Percentiles rank a stretch among this genome's conserved stretches.
Conservation (phyloP, 1,284 basidiomycete species). For the Ustilago xerochloae region DNA sequence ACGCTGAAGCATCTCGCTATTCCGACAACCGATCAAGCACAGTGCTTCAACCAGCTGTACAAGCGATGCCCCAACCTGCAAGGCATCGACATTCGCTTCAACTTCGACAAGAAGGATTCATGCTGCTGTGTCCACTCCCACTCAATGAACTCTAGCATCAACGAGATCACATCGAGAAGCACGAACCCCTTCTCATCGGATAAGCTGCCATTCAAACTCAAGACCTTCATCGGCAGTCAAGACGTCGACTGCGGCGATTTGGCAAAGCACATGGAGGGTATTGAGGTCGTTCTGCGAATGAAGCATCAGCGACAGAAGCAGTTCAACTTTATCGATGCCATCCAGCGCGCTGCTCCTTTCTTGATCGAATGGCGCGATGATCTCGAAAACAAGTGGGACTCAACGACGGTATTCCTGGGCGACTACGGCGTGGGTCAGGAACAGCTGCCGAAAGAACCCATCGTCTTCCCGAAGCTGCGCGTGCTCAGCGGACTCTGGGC, state of each 20-base stretch:
- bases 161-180: too few species aligned
- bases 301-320: constrained; percentile 5
- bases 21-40: constrained; percentile 6
- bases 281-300: constrained; percentile 4
- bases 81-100: constrained; percentile 17
- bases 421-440: background rate
- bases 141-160: too few species aligned
- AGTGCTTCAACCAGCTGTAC: constrained; percentile 14
- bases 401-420: too few species aligned
- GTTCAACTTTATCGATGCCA: constrained; percentile 12
- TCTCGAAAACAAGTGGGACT: background rate
- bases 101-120: too few species aligned
- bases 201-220: constrained; percentile 13
- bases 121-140: too few species aligned
- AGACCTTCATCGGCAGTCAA: constrained; percentile 2
- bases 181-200: constrained; percentile 3
- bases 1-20: constrained; percentile 12
- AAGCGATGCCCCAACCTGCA: constrained; percentile 1
- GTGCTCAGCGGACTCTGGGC: constrained; percentile 7
- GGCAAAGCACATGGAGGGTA: constrained; percentile 3
- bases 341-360: constrained; percentile 1
- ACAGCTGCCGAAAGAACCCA: background rate
- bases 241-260: constrained; percentile 13
- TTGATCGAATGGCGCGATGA: constrained; percentile 17
- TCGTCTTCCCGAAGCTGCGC: constrained; percentile 13